Evolutionary conservation across 192 early-diverging fungal species (phyloP), one percentile per base, ranked within the genome.

Genomic region (Coemansia brasiliensis): DNA sequence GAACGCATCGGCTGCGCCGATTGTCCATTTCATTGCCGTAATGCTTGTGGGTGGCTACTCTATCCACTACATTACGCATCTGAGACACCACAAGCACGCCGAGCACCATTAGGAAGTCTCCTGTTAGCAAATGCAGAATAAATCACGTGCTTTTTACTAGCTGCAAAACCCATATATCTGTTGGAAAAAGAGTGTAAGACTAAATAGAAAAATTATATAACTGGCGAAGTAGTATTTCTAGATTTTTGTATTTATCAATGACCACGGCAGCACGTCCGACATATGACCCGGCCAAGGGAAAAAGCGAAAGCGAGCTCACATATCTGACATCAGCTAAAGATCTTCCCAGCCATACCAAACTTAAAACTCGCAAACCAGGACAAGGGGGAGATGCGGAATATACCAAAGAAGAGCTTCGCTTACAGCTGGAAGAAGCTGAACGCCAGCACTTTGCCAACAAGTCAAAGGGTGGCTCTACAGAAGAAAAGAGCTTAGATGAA

Each of bases 81-180:
- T 90, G 74, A 86, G 77, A 83, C 83, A 88, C 84, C 89, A 90
- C 87, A 90, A 88, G 87, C 86, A 84, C 75, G 85, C 83, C 52
- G 87, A 86, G 69, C 84, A 90, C 85, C 89, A 90, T 73, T 90
- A 88, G 69, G 72, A 3, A 6, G 22, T 21, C 49, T 35, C 51
- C 39, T 25, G 8, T n/a, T 17, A 35, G 32, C 32, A 35, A 35
- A 1, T 9, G 6, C 10, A n/a, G 41, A 43, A 43, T 43, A 26
- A 38, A 35, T 1, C 32, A 35, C 32, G 32, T 35, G 32, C 32
- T 10, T 35, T 1, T 2, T 10, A 2, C 32, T 35, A 35, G 6
- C 6, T 35, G 1, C 6, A 35, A 35, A 35, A 35, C 32, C 32
- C 32, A 35, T 35, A 35, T 35, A 10, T 35, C 10, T 1, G 32